These are phyloP conservation scores for Trichoderma virens DNA, from an alignment of 495 filamentous ascomycete genomes.

Conservation along the genomic window DNA sequence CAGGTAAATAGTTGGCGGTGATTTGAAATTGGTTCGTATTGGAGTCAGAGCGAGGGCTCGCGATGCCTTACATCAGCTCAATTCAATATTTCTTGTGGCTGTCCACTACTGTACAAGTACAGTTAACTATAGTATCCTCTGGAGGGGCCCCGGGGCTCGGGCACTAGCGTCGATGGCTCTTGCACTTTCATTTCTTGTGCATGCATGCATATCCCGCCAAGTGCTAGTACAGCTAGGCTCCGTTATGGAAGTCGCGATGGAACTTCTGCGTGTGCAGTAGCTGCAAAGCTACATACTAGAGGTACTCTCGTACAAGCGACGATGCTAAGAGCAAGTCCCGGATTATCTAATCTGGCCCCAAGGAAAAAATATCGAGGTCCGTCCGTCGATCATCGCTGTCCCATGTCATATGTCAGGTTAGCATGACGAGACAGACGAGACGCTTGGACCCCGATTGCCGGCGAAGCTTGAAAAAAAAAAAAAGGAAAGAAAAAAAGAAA, in stretches of 20 bases:
- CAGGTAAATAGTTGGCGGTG: too few relatives aligned
- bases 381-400: neutral
- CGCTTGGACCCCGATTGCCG: neutral
- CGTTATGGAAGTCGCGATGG: neutral
- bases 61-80: neutral
- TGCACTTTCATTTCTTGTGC: neutral
- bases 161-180: neutral
- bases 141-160: neutral
- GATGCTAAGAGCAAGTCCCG: neutral
- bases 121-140: neutral
- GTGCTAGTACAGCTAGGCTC: neutral
- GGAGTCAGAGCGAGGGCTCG: too few relatives aligned
- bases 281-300: too few relatives aligned
- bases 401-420: neutral
- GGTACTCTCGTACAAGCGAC: too few relatives aligned
- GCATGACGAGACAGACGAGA: too few relatives aligned
- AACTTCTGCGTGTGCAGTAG: neutral
- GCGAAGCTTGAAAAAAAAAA: neutral
- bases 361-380: neutral
- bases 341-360: neutral
- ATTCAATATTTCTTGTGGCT: too few relatives aligned
- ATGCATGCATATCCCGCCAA: too few relatives aligned
- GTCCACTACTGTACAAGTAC: too few relatives aligned
- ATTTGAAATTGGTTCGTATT: too few relatives aligned
- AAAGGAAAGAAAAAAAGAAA: too few relatives aligned